Evolutionary conservation across 2,329 filamentous ascomycete genomes (phyloP).

Genomic region (Talaromyces sp.): DNA sequence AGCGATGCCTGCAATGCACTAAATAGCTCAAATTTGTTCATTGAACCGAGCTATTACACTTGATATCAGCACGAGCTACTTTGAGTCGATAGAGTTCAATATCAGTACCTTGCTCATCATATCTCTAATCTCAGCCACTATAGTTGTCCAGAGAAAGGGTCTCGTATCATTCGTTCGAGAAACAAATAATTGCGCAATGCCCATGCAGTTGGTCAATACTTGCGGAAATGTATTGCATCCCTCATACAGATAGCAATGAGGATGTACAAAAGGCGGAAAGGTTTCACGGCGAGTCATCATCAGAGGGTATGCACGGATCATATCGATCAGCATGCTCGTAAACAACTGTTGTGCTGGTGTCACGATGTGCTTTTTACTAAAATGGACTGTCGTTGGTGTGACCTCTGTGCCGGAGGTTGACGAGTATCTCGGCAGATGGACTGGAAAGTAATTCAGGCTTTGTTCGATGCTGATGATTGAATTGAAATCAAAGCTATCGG

Average conservation of each 20-base stretch:
- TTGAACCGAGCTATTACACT: not conserved
- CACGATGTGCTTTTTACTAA: not conserved
- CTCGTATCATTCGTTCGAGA: constrained; percentile 9
- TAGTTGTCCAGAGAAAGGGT: constrained; percentile 13
- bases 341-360: constrained; percentile 6
- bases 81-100: too few species aligned
- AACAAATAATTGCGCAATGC: constrained; percentile 13
- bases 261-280: constrained; percentile 16
- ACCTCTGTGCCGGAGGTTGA: not conserved
- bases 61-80: not conserved
- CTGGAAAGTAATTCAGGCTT: not conserved
- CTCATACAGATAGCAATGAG: not conserved
- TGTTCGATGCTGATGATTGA: not conserved
- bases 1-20: constrained; percentile 13
- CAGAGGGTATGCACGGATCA: constrained; percentile 15
- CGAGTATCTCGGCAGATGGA: not conserved
- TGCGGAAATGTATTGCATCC: constrained; percentile 4
- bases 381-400: not conserved
- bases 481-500: not conserved
- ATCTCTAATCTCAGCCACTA: constrained; percentile 9
- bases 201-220: constrained; percentile 15
- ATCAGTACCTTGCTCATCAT: constrained; percentile 1
- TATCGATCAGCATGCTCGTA: constrained; percentile 15
- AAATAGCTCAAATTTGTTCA: constrained; percentile 12
- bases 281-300: constrained; percentile 18